Base-by-base conservation (phyloP, 805 yeast genomes). In the Ogataea allantospora region DNA sequence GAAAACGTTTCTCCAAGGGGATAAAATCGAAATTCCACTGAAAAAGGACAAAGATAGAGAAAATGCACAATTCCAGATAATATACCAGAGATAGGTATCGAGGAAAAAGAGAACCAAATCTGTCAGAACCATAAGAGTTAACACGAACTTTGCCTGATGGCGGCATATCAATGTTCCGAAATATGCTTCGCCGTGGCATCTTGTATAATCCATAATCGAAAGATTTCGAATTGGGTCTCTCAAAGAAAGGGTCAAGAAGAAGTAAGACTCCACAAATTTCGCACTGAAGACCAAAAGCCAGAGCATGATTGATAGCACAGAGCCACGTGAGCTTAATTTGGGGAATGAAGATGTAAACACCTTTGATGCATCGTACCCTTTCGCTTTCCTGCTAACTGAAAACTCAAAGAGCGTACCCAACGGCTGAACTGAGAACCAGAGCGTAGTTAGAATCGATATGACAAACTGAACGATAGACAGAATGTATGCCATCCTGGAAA, bases 1-100 rank as follows among this genome's bases (percentile, higher is more conserved):
- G 51, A 70, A 75, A 6, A 74, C 67, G 52, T 75, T 75, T 50
- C 76, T 66, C 81, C 80, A 75, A 1, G 80, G 80, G 5, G 81
- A 71, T 60, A 77, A 60, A 15, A 74, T 67, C 2, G 79, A 73
- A 17, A 73, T 68, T 2, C 81, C 81, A 46, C 72, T 67, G 35
- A 68, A 66, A 48, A 73, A 69, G 2, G 79, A 71, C 12, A 75
- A 52, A 10, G 67, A 58, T 9, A 74, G 65, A 1, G 80, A 75
- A 38, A 73, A 68, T 0, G 70, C 45, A 13, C 79, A 71, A 38
- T 73, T 75, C 73, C 78, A 75, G 6, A 75, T 66, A 33, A 75
- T 71, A 43, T 75, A 75, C 81, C 81, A 75, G 12, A 75, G 59
- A 42, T 75, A 75, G 0, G 80, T 75, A 41, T 75, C 81, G 15